Evolutionary conservation across 495 filamentous ascomycete species (phyloP).

Genomic region (Delitschia confertaspora): DNA sequence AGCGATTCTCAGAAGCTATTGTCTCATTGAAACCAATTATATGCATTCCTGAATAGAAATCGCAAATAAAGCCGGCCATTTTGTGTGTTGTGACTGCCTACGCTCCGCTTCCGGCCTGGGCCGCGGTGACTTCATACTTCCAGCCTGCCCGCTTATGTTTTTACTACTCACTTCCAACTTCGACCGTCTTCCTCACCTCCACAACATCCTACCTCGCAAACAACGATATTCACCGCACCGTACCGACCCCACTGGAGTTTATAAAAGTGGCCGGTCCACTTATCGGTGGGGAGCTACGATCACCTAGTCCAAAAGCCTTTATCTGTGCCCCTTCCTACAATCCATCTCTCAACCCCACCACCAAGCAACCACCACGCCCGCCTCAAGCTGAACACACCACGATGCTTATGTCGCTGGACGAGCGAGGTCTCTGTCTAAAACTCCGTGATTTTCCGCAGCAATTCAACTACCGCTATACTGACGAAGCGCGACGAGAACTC

Average conservation of each 20-base stretch:
- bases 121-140: no score
- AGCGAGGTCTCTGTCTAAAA: conserved; percentile 65
- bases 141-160: no score
- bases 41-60: neutral
- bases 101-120: no score
- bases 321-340: conserved; percentile 1
- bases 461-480: conserved; percentile 63
- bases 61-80: no score
- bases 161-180: neutral
- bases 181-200: neutral
- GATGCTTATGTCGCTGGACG: conserved; percentile 55
- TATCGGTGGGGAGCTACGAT: neutral
- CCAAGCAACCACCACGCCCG: neutral
- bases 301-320: neutral
- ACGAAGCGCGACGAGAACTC: conserved; percentile 57
- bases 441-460: conserved; percentile 62
- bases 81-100: no score
- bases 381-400: conserved; percentile 1
- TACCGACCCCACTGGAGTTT: neutral
- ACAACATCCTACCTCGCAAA: neutral
- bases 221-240: neutral
- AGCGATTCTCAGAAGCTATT: no score
- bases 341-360: conserved; percentile 8
- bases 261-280: conserved; percentile 4
- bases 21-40: neutral